These are phyloP conservation scores for Corylus heterophylla DNA, from an alignment of 306 rosid genomes.

Conservation along the genomic window DNA sequence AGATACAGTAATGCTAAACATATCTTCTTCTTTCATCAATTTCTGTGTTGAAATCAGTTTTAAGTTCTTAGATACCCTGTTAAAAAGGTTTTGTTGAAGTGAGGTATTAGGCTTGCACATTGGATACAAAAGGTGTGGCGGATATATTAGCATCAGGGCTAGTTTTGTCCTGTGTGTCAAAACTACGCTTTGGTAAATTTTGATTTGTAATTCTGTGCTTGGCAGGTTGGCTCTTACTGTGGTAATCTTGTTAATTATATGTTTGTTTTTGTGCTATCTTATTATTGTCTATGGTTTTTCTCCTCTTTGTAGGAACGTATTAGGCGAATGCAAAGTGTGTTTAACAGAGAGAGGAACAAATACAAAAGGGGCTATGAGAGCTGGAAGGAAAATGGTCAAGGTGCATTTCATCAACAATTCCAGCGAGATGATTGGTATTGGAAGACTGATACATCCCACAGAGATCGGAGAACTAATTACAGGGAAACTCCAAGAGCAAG, in stretches of 20 bases:
- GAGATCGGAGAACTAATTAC: slow-evolving; percentile 58
- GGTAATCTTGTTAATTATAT: neutral
- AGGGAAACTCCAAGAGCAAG: slow-evolving; percentile 64
- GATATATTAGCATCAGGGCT: neutral
- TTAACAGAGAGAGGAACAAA: slow-evolving; percentile 94
- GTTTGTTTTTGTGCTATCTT: neutral
- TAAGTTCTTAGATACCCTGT: neutral
- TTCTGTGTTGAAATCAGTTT: neutral
- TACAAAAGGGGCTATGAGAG: slow-evolving; percentile 71
- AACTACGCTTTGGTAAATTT: neutral
- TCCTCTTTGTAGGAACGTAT: slow-evolving; percentile 72
- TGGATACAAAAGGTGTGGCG: neutral
- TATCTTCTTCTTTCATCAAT: neutral
- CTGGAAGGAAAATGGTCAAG: slow-evolving; percentile 73
- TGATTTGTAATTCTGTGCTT: neutral
- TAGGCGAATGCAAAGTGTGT: slow-evolving; percentile 97
- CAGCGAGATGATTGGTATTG: slow-evolving; percentile 99
- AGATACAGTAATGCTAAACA: neutral
- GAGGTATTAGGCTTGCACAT: neutral
- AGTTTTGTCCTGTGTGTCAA: neutral
- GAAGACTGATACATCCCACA: slow-evolving; percentile 74
- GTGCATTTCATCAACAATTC: slow-evolving; percentile 65
- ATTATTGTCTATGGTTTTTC: slow-evolving; percentile 6
- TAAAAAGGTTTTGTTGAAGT: neutral
- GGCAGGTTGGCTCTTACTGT: neutral